These are phyloP conservation scores for Zancudomyces culisetae DNA, from an alignment of 371 early-diverging fungal genomes.

Conservation along the genomic window DNA sequence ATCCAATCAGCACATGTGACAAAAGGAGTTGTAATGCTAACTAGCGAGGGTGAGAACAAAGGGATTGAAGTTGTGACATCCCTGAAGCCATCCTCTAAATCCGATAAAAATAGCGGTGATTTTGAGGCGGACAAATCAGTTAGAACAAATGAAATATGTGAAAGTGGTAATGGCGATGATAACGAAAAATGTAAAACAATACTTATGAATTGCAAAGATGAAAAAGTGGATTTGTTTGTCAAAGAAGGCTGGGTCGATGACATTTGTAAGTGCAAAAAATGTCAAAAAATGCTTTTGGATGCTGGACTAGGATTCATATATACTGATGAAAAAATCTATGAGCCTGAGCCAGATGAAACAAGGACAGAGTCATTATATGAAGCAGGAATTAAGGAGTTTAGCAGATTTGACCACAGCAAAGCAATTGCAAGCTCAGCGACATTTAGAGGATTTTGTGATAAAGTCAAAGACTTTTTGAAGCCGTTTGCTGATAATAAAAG, in stretches of 20 bases:
- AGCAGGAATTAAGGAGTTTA: conserved; percentile 49
- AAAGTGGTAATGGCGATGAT: not conserved
- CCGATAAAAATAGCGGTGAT: too few species aligned
- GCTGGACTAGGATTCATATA: not conserved
- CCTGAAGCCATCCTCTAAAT: too few species aligned
- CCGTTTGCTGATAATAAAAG: conserved; percentile 48
- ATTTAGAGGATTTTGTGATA: conserved; percentile 30
- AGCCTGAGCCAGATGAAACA: not conserved
- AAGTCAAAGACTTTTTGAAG: conserved; percentile 41
- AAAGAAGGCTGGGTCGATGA: conserved; percentile 1
- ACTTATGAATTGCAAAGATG: not conserved
- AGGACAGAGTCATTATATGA: conserved; percentile 38
- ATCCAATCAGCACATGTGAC: conserved; percentile 11
- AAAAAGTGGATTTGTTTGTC: conserved; percentile 2
- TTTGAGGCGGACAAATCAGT: too few species aligned
- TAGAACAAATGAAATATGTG: too few species aligned
- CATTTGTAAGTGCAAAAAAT: not conserved
- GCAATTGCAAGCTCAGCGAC: conserved; percentile 39
- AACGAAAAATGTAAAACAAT: not conserved
- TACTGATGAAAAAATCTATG: not conserved
- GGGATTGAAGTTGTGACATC: too few species aligned
- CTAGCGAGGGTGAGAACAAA: too few species aligned
- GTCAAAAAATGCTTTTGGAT: not conserved
- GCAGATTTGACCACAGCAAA: conserved; percentile 43
- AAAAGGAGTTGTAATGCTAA: conserved; percentile 5